Evolutionary conservation across 805 yeast species (phyloP).

Genomic region (Yarrowia sp.): DNA sequence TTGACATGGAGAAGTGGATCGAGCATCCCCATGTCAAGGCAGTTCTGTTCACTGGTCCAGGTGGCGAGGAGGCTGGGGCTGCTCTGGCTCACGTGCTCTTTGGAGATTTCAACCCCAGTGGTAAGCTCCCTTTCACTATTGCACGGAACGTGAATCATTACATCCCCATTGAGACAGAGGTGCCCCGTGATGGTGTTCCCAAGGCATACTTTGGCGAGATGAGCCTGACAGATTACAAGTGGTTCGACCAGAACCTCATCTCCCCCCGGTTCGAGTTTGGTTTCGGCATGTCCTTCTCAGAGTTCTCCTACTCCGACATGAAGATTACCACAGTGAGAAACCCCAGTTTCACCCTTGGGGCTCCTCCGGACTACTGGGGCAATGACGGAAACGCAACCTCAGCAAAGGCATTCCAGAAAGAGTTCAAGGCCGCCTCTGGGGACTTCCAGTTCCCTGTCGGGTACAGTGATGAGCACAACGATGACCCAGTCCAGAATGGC

Average conservation of each 20-base stretch:
- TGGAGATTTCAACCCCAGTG: conserved; percentile 61
- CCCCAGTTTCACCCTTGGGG: conserved; percentile 40
- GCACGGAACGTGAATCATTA: conserved; percentile 51
- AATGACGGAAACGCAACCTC: background rate
- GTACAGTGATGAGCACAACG: conserved; percentile 30
- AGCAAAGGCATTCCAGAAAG: conserved; percentile 39
- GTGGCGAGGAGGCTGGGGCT: conserved; percentile 53
- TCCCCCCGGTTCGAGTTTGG: conserved; percentile 62
- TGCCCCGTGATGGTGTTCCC: conserved; percentile 41
- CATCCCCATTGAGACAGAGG: conserved; percentile 46
- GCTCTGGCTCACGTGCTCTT: conserved; percentile 57
- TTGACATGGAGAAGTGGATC: conserved; percentile 53
- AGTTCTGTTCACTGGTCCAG: conserved; percentile 53
- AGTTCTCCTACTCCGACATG: conserved; percentile 40
- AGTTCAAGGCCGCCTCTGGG: conserved; percentile 6
- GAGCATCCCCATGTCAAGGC: conserved; percentile 58
- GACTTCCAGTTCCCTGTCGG: conserved; percentile 17
- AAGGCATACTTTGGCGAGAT: conserved; percentile 42
- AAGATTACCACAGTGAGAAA: conserved; percentile 34
- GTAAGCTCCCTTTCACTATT: conserved; percentile 60
- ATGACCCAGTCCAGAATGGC: conserved; percentile 49
- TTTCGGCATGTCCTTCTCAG: conserved; percentile 56
- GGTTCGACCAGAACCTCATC: conserved; percentile 54
- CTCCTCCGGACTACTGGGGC: background rate
- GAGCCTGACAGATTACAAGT: conserved; percentile 53